These are phyloP conservation scores for Hymenoscyphus fraxineus DNA, from an alignment of 2,329 filamentous ascomycete genomes.

Conservation along the genomic window DNA sequence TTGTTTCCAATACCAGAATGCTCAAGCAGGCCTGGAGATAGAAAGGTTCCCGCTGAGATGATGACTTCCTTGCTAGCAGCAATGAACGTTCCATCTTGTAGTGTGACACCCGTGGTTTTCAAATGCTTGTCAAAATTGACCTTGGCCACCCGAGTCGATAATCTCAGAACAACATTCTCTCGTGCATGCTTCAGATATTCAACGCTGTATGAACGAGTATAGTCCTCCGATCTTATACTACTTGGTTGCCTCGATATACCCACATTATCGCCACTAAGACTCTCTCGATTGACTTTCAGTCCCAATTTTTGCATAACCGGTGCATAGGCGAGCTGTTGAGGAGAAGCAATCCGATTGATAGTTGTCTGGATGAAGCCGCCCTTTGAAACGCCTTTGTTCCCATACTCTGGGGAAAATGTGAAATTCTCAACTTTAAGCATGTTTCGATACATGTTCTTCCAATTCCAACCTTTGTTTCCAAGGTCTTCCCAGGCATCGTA, in stretches of 20 bases:
- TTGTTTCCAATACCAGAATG: constrained; percentile 48
- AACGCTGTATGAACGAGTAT: constrained; percentile 46
- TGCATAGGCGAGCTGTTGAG: constrained; percentile 43
- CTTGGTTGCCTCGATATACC: constrained; percentile 49
- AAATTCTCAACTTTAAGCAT: constrained; percentile 23
- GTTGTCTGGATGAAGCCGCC: constrained; percentile 37
- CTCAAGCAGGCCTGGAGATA: constrained; percentile 49
- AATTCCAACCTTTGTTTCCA: constrained; percentile 42
- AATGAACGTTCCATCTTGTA: constrained; percentile 19
- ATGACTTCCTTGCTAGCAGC: constrained; percentile 42
- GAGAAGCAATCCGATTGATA: constrained; percentile 43
- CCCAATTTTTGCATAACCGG: constrained; percentile 46
- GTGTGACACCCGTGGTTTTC: constrained; percentile 20
- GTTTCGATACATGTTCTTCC: constrained; percentile 34
- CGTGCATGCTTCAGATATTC: constrained; percentile 14
- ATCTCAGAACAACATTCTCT: neutral
- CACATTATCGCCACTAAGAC: constrained; percentile 46
- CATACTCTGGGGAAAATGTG: constrained; percentile 13
- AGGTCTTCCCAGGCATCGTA: constrained; percentile 41
- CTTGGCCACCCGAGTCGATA: constrained; percentile 56
- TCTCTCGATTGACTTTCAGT: constrained; percentile 40
- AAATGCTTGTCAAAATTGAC: constrained; percentile 47
- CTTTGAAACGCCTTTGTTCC: constrained; percentile 34
- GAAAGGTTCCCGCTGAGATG: constrained; percentile 47
- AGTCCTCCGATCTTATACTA: constrained; percentile 45